Evolutionary conservation across 2,329 filamentous ascomycete species (phyloP).

Genomic region (Ophiostoma quercus): DNA sequence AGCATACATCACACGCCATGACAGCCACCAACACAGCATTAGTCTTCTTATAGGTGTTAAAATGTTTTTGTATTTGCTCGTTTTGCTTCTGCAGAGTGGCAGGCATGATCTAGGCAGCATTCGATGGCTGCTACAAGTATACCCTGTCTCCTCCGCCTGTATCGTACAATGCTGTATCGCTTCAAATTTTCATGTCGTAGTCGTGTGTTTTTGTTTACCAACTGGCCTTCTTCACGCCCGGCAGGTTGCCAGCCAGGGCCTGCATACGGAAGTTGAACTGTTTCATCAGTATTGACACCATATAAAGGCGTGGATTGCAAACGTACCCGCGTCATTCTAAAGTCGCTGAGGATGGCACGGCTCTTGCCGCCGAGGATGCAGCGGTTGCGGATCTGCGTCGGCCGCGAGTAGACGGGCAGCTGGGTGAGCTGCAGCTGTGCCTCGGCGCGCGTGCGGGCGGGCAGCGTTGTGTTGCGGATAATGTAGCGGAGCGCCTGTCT

Average conservation of each 20-base stretch:
- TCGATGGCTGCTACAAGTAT: neutral
- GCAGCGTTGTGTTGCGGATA: constrained; percentile 84
- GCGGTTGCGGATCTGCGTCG: constrained; percentile 89
- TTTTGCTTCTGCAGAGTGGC: neutral
- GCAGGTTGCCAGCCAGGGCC: constrained; percentile 76
- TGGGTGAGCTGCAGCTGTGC: constrained; percentile 88
- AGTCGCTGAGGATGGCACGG: constrained; percentile 85
- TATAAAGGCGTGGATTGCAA: too few relatives aligned
- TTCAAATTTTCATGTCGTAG: neutral
- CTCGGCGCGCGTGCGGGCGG: constrained; percentile 75
- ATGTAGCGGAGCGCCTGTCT: constrained; percentile 91
- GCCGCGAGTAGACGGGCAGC: constrained; percentile 93
- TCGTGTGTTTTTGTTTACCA: constrained; percentile 57
- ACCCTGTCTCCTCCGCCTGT: neutral
- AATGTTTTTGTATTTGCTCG: constrained; percentile 5
- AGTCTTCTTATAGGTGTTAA: neutral
- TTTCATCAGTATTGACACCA: constrained; percentile 27
- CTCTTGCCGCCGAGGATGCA: constrained; percentile 90
- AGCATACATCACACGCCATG: neutral
- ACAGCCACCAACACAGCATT: neutral
- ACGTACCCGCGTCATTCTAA: constrained; percentile 76
- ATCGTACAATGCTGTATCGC: constrained; percentile 14
- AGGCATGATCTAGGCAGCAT: neutral
- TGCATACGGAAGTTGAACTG: constrained; percentile 92
- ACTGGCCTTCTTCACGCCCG: constrained; percentile 91